Evolutionary conservation across 768 basidiomycete species (phyloP).

Genomic region (Mycena belliarum): DNA sequence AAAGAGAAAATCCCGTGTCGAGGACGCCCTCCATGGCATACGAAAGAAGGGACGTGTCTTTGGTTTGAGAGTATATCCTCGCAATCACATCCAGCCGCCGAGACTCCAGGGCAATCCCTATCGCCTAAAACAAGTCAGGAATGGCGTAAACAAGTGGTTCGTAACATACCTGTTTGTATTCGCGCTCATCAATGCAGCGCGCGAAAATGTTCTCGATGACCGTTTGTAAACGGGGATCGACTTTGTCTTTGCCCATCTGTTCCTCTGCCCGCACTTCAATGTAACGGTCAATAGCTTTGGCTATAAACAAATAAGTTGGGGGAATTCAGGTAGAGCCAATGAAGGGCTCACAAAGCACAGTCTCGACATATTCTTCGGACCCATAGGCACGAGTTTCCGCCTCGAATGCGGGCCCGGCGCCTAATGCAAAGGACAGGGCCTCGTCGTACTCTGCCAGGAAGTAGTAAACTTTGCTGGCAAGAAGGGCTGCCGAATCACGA

Average conservation of each 20-base stretch:
- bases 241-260: conserved; percentile 52
- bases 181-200: conserved; percentile 83
- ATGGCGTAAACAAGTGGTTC: conserved; percentile 11
- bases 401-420: conserved; percentile 86
- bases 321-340: not conserved
- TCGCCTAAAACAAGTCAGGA: conserved; percentile 55
- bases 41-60: conserved; percentile 77
- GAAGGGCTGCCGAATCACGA: conserved; percentile 82
- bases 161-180: conserved; percentile 78
- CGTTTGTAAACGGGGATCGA: conserved; percentile 76
- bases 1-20: conserved; percentile 85
- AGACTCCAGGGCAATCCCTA: conserved; percentile 94
- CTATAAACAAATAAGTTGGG: conserved; percentile 39
- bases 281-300: conserved; percentile 95
- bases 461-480: conserved; percentile 98
- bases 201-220: conserved; percentile 91
- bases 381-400: conserved; percentile 61
- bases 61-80: conserved; percentile 68
- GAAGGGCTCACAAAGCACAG: conserved; percentile 79
- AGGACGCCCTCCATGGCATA: conserved; percentile 94
- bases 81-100: conserved; percentile 85
- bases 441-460: conserved; percentile 96
- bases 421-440: conserved; percentile 91
- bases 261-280: conserved; percentile 69
- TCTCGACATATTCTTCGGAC: conserved; percentile 89